Base-by-base conservation (phyloP, 345 rosid genomes). In the Alliaria petiolata region DNA sequence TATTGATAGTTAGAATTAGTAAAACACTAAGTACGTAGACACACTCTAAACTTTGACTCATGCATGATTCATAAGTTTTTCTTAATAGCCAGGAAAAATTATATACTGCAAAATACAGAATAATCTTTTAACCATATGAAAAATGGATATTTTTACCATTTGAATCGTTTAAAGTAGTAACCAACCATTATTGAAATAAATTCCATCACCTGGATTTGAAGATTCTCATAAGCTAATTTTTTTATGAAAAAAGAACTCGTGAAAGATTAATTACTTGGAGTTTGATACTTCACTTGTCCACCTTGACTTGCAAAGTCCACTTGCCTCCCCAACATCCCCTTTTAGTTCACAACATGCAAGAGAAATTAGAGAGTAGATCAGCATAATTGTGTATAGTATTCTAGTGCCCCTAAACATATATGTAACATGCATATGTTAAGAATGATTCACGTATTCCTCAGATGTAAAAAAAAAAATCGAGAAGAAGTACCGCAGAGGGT, bases 201-300 rank as follows among this genome's bases (percentile, higher is more conserved):
- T 15, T 17, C 4, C 26, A 31, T 12, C 36, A 38, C n/a, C 34
- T 22, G 35, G 8, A 15, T 30, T 33, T 56, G 12, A 44, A 56
- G 35, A 6, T 12, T 15, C 2, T 45, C n/a, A n/a, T 7, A 5
- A 17, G 43, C 43, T 49, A 10, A 70, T 44, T 33, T 22, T 22
- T 22, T 22, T 22, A 22, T 22, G 25, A 22, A 22, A 22, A 22
- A n/a, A n/a, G n/a, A n/a, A n/a, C n/a, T n/a, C n/a, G n/a, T n/a
- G n/a, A n/a, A n/a, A n/a, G n/a, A 10, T 42, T 25, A 44, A 53
- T 69, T 69, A 85, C 95, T 85, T 77, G 81, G 84, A 71, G 65
- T 70, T 52, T 78, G 81, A 81, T 77, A 79, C 71, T 71, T 83
- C 54, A 76, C 57, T 74, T 65, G 69, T 33, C 83, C 79, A 59